Conservation (phyloP, 257 asterid species). For the Thymus mandschuricus region DNA sequence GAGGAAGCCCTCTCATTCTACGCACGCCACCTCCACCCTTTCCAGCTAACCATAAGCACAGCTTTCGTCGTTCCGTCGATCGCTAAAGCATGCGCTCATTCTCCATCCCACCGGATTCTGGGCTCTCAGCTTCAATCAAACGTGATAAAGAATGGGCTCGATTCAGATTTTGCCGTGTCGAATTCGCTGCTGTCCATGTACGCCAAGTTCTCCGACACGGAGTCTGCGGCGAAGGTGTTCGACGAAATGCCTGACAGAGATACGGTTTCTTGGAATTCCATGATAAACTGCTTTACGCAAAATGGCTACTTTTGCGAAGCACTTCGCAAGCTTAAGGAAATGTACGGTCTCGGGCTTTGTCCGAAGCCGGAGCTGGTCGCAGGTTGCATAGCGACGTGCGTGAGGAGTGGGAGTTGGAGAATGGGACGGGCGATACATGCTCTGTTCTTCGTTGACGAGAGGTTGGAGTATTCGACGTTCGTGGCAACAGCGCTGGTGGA, state of each 20-base stretch:
- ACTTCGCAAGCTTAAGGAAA: constrained; percentile 47
- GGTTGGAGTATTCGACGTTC: constrained; percentile 49
- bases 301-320: constrained; percentile 53
- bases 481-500: constrained; percentile 53
- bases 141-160: constrained; percentile 55
- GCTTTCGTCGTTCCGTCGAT: constrained; percentile 65
- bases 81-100: constrained; percentile 62
- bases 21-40: constrained; percentile 52
- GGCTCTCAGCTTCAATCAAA: constrained; percentile 64
- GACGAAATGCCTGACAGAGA: constrained; percentile 64
- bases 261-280: constrained; percentile 61
- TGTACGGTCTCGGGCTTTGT: constrained; percentile 45
- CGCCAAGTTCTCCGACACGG: constrained; percentile 40
- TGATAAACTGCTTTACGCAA: constrained; percentile 62
- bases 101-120: constrained; percentile 42
- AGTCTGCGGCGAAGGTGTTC: constrained; percentile 52
- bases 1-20: constrained; percentile 52
- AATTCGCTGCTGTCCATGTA: constrained; percentile 67
- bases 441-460: constrained; percentile 56
- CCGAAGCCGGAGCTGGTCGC: constrained; percentile 78
- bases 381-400: constrained; percentile 53
- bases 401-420: constrained; percentile 43
- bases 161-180: constrained; percentile 52
- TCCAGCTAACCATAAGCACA: constrained; percentile 41
- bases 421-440: constrained; percentile 66